Base-by-base conservation (phyloP, 2,329 filamentous ascomycete species). In the Zelopaecilomyces penicillatus region DNA sequence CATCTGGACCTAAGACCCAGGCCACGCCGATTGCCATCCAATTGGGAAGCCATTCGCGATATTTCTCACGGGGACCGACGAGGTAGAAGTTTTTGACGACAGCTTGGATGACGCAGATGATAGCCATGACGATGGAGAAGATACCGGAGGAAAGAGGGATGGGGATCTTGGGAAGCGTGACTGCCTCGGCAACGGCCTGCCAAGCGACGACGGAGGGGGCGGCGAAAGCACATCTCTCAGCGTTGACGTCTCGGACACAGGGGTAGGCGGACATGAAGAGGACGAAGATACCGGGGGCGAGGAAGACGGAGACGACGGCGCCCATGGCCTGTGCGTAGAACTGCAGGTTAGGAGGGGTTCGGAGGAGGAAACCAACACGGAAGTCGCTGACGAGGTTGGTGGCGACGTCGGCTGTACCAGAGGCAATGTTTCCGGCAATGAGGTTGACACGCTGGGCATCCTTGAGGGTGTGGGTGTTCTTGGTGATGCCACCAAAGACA, bases 261-360 rank as follows among this genome's bases (percentile, higher is more conserved):
- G 81, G 82, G 59, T 86, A 85, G 1, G 82, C 82, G 5, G 74
- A 71, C 50, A 78, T 73, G 66, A 85, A 85, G 37, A 85, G 73
- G 31, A 83, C 74, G 56, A 84, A 85, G 52, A 85, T 73, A 7
- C 76, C 80, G 1, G 80, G 80, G 0, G 81, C 78, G 9, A 85
- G 64, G 65, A 83, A 83, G 52, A 83, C 70, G n/a, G 80, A 74
- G 39, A 83, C 72, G 30, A 83, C 59, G 6, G 76, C 76, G 29
- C 81, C 81, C 10, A 82, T 62, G 36, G 70, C 73, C 61, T 85
- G 82, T 0, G 80, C 81, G 52, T 80, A 69, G 70, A 80, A 85
- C 60, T 85, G 82, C 58, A 80, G 73, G 48, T 75, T 70, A 0
- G 82, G 81, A 0, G 81, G 74, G 0, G 81, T 84, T 50, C 74